These are phyloP conservation scores for Dendrobium officinale DNA, from an alignment of 106 monocot species.

Conservation along the genomic window DNA sequence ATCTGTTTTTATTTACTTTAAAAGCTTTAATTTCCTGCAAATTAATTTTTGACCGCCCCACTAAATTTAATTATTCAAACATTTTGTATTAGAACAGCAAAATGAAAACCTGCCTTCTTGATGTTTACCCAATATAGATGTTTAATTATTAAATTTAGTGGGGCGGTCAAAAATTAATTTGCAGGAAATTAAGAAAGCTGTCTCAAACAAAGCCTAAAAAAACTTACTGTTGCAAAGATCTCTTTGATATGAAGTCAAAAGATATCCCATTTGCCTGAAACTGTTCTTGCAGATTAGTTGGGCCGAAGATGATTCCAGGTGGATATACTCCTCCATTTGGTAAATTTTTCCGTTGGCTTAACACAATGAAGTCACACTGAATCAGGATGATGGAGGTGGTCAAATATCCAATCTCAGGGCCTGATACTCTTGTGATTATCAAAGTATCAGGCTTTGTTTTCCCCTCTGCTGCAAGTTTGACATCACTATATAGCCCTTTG, in stretches of 20 bases:
- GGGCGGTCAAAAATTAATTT: no score
- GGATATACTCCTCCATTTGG: constrained; percentile 76
- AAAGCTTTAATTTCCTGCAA: no score
- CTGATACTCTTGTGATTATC: constrained; percentile 77
- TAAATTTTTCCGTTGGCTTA: constrained; percentile 49
- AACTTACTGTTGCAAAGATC: constrained; percentile 2
- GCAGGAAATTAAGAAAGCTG: no score
- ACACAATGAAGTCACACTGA: constrained; percentile 69
- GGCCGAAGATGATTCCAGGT: constrained; percentile 77
- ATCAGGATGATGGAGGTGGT: constrained; percentile 79
- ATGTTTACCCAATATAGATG: no score
- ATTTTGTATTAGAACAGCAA: no score
- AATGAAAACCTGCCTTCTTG: no score
- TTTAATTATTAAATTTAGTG: no score
- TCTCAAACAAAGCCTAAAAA: no score
- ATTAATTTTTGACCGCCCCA: no score
- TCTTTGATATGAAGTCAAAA: constrained; percentile 71
- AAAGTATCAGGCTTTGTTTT: constrained; percentile 61
- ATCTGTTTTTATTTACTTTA: no score
- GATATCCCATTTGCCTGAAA: constrained; percentile 82
- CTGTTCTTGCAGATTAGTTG: constrained; percentile 60
- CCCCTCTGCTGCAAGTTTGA: constrained; percentile 21
- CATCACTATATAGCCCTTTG: constrained; percentile 53
- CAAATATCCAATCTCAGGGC: constrained; percentile 79
- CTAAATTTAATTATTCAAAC: no score